phyloP scores from a whole-genome alignment of 1,284 basidiomycete species.

The Coniferiporia weirii region DNA sequence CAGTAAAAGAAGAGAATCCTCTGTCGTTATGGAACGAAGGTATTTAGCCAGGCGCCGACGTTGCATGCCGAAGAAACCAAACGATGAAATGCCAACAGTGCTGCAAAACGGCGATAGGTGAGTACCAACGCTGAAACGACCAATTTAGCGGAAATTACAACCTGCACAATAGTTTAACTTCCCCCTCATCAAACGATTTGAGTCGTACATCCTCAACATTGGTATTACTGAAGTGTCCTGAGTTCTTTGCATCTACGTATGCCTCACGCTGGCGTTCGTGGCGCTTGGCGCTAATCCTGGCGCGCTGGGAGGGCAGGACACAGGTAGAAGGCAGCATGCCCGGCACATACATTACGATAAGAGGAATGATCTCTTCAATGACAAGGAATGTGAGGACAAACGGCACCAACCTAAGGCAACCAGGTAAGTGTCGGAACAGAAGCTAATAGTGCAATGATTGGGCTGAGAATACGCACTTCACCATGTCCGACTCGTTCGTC shows the following conservation, averaged over 20 bases:
- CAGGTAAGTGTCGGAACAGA: conserved; percentile 1
- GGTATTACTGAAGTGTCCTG: conserved; percentile 19
- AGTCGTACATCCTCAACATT: conserved; percentile 31
- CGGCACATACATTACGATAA: conserved; percentile 83
- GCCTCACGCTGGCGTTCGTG: conserved; percentile 43
- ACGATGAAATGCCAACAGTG: conserved; percentile 16
- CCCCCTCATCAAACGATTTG: conserved; percentile 24
- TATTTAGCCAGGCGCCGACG: conserved; percentile 52
- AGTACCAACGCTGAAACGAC: neutral
- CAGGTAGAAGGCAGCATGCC: conserved; percentile 84
- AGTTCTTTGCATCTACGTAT: conserved; percentile 18
- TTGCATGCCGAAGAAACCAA: conserved; percentile 52
- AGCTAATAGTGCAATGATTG: conserved; percentile 5
- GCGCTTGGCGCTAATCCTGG: conserved; percentile 60
- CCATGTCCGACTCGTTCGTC: conserved; percentile 56
- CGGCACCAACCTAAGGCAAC: conserved; percentile 61
- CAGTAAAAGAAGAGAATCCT: conserved; percentile 52
- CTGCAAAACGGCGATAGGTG: neutral
- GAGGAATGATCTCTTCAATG: conserved; percentile 77
- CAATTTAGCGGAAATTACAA: conserved; percentile 20
- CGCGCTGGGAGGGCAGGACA: conserved; percentile 76
- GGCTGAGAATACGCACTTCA: conserved; percentile 48
- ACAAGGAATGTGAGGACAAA: conserved; percentile 74
- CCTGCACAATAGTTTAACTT: conserved; percentile 29
- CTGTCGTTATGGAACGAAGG: conserved; percentile 46